A percentile compares a stretch with the other conserved stretches of the same genome.
phyloP scores from a whole-genome alignment of 495 filamentous ascomycete species.

The Terfezia claveryi region DNA sequence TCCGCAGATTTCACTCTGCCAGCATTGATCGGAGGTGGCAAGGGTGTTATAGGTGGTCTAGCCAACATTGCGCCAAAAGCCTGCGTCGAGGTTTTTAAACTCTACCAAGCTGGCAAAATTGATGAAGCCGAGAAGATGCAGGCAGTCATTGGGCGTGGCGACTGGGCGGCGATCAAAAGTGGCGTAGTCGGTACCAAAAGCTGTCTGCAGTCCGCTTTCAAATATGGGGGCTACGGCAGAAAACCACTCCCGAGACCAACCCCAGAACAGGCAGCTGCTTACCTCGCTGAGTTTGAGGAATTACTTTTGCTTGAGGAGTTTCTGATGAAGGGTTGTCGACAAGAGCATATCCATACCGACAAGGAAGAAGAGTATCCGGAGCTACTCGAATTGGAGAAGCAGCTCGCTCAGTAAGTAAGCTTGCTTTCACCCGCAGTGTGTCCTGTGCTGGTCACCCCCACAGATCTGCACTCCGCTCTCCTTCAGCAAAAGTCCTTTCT shows the following conservation, averaged over 20 bases:
- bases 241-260: slow-evolving; percentile 54
- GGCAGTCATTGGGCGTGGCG: slow-evolving; percentile 55
- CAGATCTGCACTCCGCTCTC: too few relatives aligned
- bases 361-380: slow-evolving; percentile 15
- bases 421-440: too few relatives aligned
- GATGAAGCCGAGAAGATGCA: slow-evolving; percentile 56
- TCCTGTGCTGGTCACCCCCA: too few relatives aligned
- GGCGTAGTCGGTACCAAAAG: slow-evolving; percentile 75
- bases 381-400: slow-evolving; percentile 14
- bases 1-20: slow-evolving; percentile 78
- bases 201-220: slow-evolving; percentile 46
- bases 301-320: slow-evolving; percentile 45
- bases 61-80: slow-evolving; percentile 66
- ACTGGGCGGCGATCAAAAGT: slow-evolving; percentile 73
- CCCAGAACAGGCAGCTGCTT: slow-evolving; percentile 33
- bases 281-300: slow-evolving; percentile 53
- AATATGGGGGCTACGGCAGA: slow-evolving; percentile 58
- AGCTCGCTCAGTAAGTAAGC: neutral
- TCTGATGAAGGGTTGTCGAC: slow-evolving; percentile 16
- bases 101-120: slow-evolving; percentile 48
- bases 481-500: too few relatives aligned
- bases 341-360: slow-evolving; percentile 12
- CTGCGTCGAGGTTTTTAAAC: slow-evolving; percentile 46
- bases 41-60: slow-evolving; percentile 64
- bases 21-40: slow-evolving; percentile 62